Base-by-base conservation (phyloP, 176 grass and related monocot genomes). In the Alopecurus myosuroides region DNA sequence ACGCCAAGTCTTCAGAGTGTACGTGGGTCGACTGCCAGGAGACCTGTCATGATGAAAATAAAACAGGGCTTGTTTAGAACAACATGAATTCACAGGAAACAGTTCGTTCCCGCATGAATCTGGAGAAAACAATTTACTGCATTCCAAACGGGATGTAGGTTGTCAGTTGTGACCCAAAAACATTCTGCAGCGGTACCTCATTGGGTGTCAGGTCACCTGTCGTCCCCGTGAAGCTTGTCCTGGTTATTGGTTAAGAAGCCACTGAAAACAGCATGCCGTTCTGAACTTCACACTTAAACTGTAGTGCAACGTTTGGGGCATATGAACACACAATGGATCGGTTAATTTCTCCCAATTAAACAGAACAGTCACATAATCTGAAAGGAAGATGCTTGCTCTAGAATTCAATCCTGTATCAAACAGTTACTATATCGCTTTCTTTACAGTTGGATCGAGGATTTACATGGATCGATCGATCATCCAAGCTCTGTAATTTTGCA, bases 191-290 rank as follows among this genome's bases (percentile, higher is more conserved):
- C n/a, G n/a, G 29, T 70, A 97, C 91, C 88, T 88, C 93, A 11
- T 12, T 44, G 12, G 41, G 41, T 44, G 1, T 44, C 41, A 44
- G 41, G 2, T 44, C 41, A 44, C 41, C 41, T 4, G 83, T 70
- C 11, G 79, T 53, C 79, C 92, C 87, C 57, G 75, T 78, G 22
- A 87, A 90, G 85, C 79, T 88, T 7, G 92, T 58, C n/a, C 79
- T 69, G 30, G 42, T 67, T 15, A 76, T 76, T 69, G 30, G 42
- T 67, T 15, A 76, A 9, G 25, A 90, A 74, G 34, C 87, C 79
- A 18, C 65, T 68, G 57, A 97, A 77, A 13, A 85, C 5, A 51
- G 49, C 49, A 51, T 51, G 49, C 6, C 17, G 5, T 51, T 51
- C 49, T 51, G 18, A 51, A 51, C 7, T 51, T 51, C 49, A 51